phyloP scores from a whole-genome alignment of 768 basidiomycete genomes.

The Terana coerulea region DNA sequence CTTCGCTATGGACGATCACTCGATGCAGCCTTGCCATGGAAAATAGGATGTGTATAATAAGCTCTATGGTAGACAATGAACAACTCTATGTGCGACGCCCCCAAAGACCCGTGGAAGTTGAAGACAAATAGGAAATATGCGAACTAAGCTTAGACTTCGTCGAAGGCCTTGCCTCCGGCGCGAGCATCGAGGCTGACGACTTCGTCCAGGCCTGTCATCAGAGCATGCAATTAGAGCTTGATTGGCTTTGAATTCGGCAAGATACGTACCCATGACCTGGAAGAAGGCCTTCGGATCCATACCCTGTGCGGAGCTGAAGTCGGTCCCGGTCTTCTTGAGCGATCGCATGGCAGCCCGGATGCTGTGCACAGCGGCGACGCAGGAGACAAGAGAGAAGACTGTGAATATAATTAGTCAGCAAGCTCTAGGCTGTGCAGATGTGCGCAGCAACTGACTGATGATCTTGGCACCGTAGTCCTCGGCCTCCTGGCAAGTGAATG shows the following conservation, averaged over 20 bases:
- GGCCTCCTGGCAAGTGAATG: constrained; percentile 66
- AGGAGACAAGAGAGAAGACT: constrained; percentile 78
- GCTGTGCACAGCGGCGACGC: constrained; percentile 74
- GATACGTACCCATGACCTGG: constrained; percentile 65
- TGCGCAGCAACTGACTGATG: constrained; percentile 50
- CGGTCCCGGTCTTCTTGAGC: constrained; percentile 74
- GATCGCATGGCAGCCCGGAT: constrained; percentile 74
- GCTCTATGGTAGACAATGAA: too few relatives aligned
- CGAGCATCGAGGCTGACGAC: constrained; percentile 50
- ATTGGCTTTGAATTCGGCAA: too few relatives aligned
- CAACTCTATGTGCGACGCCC: too few relatives aligned
- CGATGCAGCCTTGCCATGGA: too few relatives aligned
- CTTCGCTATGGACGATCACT: too few relatives aligned
- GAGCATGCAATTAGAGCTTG: too few relatives aligned
- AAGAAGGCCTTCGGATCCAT: constrained; percentile 81
- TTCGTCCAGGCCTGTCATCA: constrained; percentile 60
- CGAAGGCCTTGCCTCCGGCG: constrained; percentile 59
- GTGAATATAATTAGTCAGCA: background rate
- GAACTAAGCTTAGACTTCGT: constrained; percentile 41
- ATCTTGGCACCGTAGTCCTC: constrained; percentile 71
- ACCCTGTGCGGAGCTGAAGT: constrained; percentile 52
- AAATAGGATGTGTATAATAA: too few relatives aligned
- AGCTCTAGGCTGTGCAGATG: background rate
- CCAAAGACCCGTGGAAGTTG: too few relatives aligned
- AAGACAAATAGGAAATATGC: too few relatives aligned